phyloP scores from a whole-genome alignment of 768 basidiomycete genomes.

The Dendrothele bispora region DNA sequence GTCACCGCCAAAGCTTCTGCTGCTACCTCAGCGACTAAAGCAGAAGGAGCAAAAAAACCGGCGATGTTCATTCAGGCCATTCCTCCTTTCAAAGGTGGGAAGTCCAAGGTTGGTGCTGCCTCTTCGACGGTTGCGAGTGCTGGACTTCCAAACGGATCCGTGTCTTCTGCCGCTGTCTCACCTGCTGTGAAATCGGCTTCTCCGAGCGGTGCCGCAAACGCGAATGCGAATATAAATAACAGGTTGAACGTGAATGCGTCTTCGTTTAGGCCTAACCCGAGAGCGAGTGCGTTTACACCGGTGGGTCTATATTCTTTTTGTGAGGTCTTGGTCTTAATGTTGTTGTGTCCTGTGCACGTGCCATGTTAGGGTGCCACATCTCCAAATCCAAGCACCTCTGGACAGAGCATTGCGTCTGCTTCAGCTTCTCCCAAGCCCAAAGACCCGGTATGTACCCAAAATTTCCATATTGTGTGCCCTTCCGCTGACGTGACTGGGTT shows the following conservation, averaged over 20 bases:
- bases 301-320: conserved; percentile 37
- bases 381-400: conserved; percentile 40
- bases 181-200: conserved; percentile 26
- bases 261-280: conserved; percentile 87
- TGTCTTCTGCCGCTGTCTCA: conserved; percentile 29
- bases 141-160: conserved; percentile 2
- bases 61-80: conserved; percentile 86
- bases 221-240: conserved; percentile 22
- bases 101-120: conserved; percentile 28
- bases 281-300: conserved; percentile 75
- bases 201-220: conserved; percentile 19
- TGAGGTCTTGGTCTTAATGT: conserved; percentile 12
- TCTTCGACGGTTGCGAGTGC: neutral
- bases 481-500: conserved; percentile 21
- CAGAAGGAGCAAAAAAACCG: conserved; percentile 40
- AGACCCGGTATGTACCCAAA: conserved; percentile 45
- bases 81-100: conserved; percentile 82
- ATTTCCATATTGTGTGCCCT: neutral
- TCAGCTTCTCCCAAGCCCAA: conserved; percentile 66
- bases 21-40: conserved; percentile 25
- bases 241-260: conserved; percentile 87
- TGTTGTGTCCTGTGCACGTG: conserved; percentile 13
- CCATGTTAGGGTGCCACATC: conserved; percentile 44
- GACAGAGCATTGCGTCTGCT: conserved; percentile 35
- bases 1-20: conserved; percentile 27